Conservation (phyloP, 768 basidiomycete genomes). For the Hypsizygus marmoreus region DNA sequence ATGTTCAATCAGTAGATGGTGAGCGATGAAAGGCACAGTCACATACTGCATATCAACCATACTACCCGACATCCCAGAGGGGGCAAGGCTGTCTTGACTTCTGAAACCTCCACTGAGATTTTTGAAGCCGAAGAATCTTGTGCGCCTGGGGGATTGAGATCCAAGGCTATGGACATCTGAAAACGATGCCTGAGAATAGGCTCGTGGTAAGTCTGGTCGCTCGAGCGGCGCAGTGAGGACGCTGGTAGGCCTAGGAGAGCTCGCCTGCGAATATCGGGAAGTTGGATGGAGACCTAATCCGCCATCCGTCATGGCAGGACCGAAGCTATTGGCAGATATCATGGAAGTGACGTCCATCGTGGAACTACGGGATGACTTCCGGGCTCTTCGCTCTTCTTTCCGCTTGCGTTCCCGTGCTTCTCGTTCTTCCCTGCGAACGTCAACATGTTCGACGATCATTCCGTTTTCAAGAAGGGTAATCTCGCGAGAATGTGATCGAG, state of each 20-base stretch:
- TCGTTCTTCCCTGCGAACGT: slow-evolving; percentile 77
- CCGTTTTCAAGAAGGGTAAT: slow-evolving; percentile 85
- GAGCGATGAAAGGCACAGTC: slow-evolving; percentile 4
- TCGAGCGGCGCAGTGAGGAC: slow-evolving; percentile 61
- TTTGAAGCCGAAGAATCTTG: slow-evolving; percentile 77
- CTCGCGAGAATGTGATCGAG: slow-evolving; percentile 63
- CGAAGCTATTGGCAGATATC: slow-evolving; percentile 64
- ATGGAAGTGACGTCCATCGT: slow-evolving; percentile 72
- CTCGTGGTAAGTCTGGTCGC: slow-evolving; percentile 61
- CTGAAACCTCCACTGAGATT: slow-evolving; percentile 72
- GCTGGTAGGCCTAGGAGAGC: slow-evolving; percentile 59
- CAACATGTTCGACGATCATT: slow-evolving; percentile 86
- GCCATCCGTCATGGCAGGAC: slow-evolving; percentile 53
- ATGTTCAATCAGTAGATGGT: slow-evolving; percentile 12
- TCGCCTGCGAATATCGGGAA: slow-evolving; percentile 60
- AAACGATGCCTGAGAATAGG: slow-evolving; percentile 78
- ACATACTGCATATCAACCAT: slow-evolving; percentile 94
- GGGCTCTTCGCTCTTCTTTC: slow-evolving; percentile 69
- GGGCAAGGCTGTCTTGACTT: slow-evolving; percentile 80
- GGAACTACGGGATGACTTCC: slow-evolving; percentile 76
- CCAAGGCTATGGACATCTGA: slow-evolving; percentile 77
- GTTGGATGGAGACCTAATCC: slow-evolving; percentile 56
- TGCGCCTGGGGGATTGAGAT: slow-evolving; percentile 66
- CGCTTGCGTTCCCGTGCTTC: slow-evolving; percentile 72
- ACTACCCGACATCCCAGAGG: slow-evolving; percentile 82